Evolutionary conservation across 352 stramenopile species (phyloP).

Genomic region (Phytopythium vexans): DNA sequence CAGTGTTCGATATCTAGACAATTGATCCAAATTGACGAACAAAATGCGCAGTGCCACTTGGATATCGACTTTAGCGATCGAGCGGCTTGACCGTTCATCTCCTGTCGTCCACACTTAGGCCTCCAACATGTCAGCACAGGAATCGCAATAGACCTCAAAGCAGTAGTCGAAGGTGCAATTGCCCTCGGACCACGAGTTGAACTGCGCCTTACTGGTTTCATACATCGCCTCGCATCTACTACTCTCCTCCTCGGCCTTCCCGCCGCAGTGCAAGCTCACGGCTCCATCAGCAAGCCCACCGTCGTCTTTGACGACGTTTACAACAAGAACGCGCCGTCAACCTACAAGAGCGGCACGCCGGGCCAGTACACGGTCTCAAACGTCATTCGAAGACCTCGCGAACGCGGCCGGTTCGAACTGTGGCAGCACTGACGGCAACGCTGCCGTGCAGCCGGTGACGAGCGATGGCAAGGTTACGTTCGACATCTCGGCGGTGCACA

Average conservation of each 20-base stretch:
- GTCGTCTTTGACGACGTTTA: constrained; percentile 20
- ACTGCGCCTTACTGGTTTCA: too few relatives aligned
- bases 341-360: constrained; percentile 15
- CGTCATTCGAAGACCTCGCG: constrained; percentile 20
- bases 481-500: constrained; percentile 28
- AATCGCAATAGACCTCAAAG: too few relatives aligned
- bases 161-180: too few relatives aligned
- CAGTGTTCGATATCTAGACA: too few relatives aligned
- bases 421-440: constrained; percentile 28
- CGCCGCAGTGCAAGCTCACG: constrained; percentile 8
- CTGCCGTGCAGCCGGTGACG: constrained; percentile 17
- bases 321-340: constrained; percentile 26
- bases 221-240: background rate
- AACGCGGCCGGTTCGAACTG: constrained; percentile 29
- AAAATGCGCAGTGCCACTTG: too few relatives aligned
- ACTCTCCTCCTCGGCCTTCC: constrained; percentile 2
- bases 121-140: too few relatives aligned
- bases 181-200: too few relatives aligned
- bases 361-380: constrained; percentile 25
- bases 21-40: too few relatives aligned
- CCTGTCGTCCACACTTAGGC: too few relatives aligned
- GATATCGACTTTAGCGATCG: too few relatives aligned
- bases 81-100: too few relatives aligned
- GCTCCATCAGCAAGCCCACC: constrained; percentile 16
- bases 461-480: constrained; percentile 17